Conservation (phyloP, 2,329 filamentous ascomycete genomes). For the Fusarium sororula region DNA sequence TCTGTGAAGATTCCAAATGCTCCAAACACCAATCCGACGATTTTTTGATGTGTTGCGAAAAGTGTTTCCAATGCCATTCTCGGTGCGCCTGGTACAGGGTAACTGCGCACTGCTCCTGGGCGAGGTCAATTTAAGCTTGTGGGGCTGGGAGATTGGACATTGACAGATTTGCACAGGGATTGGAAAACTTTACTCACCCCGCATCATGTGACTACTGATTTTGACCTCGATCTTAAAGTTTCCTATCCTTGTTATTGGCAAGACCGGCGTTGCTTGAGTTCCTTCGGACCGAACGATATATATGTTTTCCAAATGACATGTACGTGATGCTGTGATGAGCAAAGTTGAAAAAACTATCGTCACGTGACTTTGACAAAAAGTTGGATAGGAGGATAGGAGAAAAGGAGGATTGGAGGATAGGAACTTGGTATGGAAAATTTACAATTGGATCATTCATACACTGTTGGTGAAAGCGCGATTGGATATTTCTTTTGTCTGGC, state of each 20-base stretch:
- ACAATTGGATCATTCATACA: no score
- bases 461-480: no score
- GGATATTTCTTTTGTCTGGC: no score
- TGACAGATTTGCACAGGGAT: not conserved
- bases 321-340: rapidly evolving
- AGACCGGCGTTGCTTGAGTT: rapidly evolving
- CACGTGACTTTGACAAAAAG: not conserved
- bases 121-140: not conserved
- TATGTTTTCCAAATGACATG: no score
- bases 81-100: not conserved
- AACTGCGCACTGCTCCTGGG: not conserved
- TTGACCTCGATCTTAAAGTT: not conserved
- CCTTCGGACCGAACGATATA: rapidly evolving
- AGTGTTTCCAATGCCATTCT: not conserved
- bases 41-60: no score
- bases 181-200: not conserved
- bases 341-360: rapidly evolving
- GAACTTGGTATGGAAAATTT: no score
- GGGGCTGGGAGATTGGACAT: not conserved
- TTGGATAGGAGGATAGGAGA: no score
- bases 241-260: rapidly evolving
- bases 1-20: no score
- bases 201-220: not conserved
- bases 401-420: no score
- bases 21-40: no score